A percentile compares a stretch with the other conserved stretches of the same genome.
Conservation (phyloP, 108 stramenopile genomes). For the Mediolabrus comicus region DNA sequence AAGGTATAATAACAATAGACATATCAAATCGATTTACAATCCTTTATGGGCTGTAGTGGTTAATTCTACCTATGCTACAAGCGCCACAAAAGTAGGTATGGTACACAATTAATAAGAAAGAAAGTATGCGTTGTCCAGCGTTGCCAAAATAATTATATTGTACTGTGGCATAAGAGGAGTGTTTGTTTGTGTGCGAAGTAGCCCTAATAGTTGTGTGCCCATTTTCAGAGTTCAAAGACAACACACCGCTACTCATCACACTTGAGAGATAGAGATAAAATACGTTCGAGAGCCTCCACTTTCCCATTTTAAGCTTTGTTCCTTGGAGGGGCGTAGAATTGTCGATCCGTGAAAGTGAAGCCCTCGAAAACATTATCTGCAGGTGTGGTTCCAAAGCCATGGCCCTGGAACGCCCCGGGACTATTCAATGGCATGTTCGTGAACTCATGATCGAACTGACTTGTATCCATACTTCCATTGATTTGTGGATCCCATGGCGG, state of each 20-base stretch:
- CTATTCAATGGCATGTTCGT: slow-evolving; percentile 88
- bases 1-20: slow-evolving; percentile 7
- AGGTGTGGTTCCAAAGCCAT: slow-evolving; percentile 65
- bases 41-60: neutral
- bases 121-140: neutral
- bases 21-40: neutral
- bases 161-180: neutral
- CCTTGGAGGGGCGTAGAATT: slow-evolving; percentile 42
- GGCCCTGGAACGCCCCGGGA: slow-evolving; percentile 51
- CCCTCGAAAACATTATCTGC: slow-evolving; percentile 83
- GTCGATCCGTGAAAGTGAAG: slow-evolving; percentile 82
- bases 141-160: neutral
- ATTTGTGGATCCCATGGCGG: slow-evolving; percentile 95
- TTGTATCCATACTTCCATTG: slow-evolving; percentile 85
- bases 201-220: neutral
- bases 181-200: neutral
- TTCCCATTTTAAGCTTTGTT: slow-evolving; percentile 16
- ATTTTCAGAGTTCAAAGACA: neutral
- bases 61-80: neutral
- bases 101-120: neutral
- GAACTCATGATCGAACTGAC: slow-evolving; percentile 92
- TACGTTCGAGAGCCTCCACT: neutral
- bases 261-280: too few species aligned
- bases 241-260: neutral
- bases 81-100: neutral